A percentile compares a stretch with the other conserved stretches of the same genome.
Evolutionary conservation across 2,329 filamentous ascomycete species (phyloP).

Genomic region (Penicillium janthinellum): DNA sequence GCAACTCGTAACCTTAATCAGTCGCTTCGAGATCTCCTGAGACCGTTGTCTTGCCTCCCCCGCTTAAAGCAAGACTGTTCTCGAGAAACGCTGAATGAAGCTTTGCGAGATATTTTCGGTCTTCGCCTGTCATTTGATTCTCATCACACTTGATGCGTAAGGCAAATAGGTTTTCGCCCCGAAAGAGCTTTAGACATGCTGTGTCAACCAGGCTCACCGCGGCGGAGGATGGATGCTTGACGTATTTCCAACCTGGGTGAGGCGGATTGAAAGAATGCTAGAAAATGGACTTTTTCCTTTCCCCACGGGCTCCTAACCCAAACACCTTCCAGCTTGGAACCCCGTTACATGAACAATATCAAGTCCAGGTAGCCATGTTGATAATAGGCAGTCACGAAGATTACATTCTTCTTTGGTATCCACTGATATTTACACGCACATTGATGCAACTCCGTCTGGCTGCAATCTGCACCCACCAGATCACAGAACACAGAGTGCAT

Average conservation of each 20-base stretch:
- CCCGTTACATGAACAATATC: not conserved
- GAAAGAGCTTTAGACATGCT: conserved; percentile 7
- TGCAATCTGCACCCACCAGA: not conserved
- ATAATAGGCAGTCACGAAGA: not conserved
- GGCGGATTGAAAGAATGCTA: conserved; percentile 10
- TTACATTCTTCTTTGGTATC: conserved; percentile 12
- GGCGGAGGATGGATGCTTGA: conserved; percentile 1
- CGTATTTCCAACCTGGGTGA: conserved; percentile 9
- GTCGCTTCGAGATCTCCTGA: conserved; percentile 3
- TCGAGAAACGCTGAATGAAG: conserved; percentile 4
- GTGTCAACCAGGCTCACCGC: conserved; percentile 8
- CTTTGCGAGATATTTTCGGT: conserved; percentile 10
- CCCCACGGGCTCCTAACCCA: no score
- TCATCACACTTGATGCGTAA: not conserved
- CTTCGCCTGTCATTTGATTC: conserved; percentile 6
- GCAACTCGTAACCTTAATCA: conserved; percentile 5
- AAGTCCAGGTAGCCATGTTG: not conserved
- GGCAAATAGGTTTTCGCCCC: not conserved
- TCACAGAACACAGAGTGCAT: conserved; percentile 3
- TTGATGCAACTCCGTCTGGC: conserved; percentile 10
- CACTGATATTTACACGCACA: conserved; percentile 18
- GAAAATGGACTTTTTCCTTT: conserved; percentile 10
- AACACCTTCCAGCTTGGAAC: not conserved
- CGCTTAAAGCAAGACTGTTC: conserved; percentile 2
- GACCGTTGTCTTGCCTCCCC: not conserved